Evolutionary conservation across 2,329 filamentous ascomycete species (phyloP).

Genomic region (Penicillium sp.): DNA sequence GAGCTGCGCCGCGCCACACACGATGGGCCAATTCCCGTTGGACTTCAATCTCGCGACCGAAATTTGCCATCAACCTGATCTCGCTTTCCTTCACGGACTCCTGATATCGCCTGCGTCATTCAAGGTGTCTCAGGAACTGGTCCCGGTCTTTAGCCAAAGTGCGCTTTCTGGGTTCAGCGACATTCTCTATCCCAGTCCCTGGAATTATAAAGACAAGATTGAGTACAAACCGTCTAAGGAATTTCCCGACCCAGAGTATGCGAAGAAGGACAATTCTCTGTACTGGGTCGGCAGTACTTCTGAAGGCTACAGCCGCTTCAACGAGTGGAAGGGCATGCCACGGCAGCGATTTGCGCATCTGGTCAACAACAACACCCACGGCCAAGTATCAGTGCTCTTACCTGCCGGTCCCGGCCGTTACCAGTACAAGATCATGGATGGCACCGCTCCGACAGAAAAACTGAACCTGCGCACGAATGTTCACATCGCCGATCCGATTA

Average conservation of each 20-base stretch:
- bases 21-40: constrained; percentile 65
- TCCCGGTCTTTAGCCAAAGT: constrained; percentile 75
- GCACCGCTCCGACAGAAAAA: constrained; percentile 40
- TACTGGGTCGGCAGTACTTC: constrained; percentile 76
- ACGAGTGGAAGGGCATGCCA: constrained; percentile 67
- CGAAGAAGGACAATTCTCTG: constrained; percentile 64
- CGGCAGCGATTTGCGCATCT: constrained; percentile 73
- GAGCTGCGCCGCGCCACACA: constrained; percentile 65
- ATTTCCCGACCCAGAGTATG: constrained; percentile 58
- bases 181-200: constrained; percentile 69
- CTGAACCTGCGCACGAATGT: constrained; percentile 61
- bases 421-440: constrained; percentile 57
- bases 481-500: constrained; percentile 60
- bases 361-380: constrained; percentile 59
- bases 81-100: constrained; percentile 73
- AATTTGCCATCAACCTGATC: constrained; percentile 75
- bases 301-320: constrained; percentile 55
- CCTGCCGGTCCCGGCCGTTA: constrained; percentile 51
- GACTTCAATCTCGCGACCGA: constrained; percentile 68
- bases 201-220: constrained; percentile 63
- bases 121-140: constrained; percentile 63
- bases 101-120: constrained; percentile 66
- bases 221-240: constrained; percentile 54
- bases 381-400: constrained; percentile 58
- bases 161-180: constrained; percentile 74